Conservation (phyloP, 2,329 filamentous ascomycete species). For the Neonectria faginata region DNA sequence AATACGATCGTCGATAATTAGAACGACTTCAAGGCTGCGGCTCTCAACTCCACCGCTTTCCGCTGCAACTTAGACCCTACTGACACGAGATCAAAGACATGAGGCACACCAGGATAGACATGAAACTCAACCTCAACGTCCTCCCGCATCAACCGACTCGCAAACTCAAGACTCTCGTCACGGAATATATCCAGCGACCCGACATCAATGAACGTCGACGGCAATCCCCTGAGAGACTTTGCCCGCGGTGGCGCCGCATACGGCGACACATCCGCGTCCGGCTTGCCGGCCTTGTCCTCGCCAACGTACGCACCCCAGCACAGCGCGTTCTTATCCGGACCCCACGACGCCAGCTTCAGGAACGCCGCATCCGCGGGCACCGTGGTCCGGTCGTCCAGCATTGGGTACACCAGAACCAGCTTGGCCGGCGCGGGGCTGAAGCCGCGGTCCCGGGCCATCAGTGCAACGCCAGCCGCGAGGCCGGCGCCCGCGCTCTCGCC, state of each 20-base stretch:
- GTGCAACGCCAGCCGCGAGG: constrained; percentile 26
- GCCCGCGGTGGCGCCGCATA: constrained; percentile 40
- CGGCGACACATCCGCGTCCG: constrained; percentile 26
- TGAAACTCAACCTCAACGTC: constrained; percentile 42
- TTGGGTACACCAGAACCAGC: constrained; percentile 35
- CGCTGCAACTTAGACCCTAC: constrained; percentile 33
- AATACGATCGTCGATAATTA: background rate
- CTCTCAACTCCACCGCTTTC: constrained; percentile 26
- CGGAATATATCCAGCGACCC: constrained; percentile 39
- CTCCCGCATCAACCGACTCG: constrained; percentile 33
- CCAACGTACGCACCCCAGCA: constrained; percentile 40
- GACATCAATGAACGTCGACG: constrained; percentile 35
- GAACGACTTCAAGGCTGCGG: constrained; percentile 29
- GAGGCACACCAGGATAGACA: constrained; percentile 39
- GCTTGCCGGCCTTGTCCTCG: constrained; percentile 32
- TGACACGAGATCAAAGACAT: constrained; percentile 36
- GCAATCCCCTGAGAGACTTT: constrained; percentile 24
- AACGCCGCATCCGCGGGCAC: constrained; percentile 18
- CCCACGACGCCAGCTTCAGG: constrained; percentile 32
- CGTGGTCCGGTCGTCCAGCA: constrained; percentile 35
- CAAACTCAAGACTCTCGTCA: constrained; percentile 36
- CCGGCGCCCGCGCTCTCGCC: constrained; percentile 38
- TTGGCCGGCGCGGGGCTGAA: constrained; percentile 32
- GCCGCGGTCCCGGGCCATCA: constrained; percentile 35
- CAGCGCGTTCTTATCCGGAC: constrained; percentile 14